Evolutionary conservation across 495 filamentous ascomycete genomes (phyloP), one percentile per base, ranked within the genome.

Genomic region (Geoglossum glabrum): DNA sequence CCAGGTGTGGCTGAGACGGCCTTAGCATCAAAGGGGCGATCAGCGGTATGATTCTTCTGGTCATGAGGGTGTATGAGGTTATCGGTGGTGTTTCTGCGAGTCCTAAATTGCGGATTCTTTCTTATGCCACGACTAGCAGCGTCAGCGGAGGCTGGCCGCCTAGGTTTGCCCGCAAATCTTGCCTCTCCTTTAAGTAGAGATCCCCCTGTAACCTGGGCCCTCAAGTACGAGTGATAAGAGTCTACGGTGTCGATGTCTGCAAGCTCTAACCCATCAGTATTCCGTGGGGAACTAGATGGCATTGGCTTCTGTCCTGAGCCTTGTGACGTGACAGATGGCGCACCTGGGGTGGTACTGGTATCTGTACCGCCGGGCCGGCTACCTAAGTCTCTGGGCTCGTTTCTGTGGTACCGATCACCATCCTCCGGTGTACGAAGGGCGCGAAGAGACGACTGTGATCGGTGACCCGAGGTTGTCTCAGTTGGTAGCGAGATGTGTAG

Each of bases 401-500:
- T 30, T 28, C 4, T 21, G 40, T 45, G 40, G 23, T 21, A 45
- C 17, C 40, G 15, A 52, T 31, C 28, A 26, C 19, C 11, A 21
- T 52, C 28, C 23, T 30, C 23, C 49, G 49, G 17, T 27, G 49
- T 5, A 52, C 25, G 23, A 5, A 15, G 1, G 11, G 49, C 23
- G 23, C 30, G 49, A n/a, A 30, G 1, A 30, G 49, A 13, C n/a
- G n/a, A 40, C 7, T 17, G 40, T 21, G 40, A 30, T 52, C 23
- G n/a, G 5, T 27, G 19, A 13, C 49, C 17, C 1, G 49, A 27
- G 23, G 25, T n/a, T 8, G 6, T 45, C 17, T 45, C 54, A 31
- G 54, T 38, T 7, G 54, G 54, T 15, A 56, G n/a, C 10, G 54
- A 38, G 38, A 56, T 56, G 25, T 56, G 54, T 6, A 56, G 54